Conservation (phyloP, 1,139 yeast species). For the Ashbya aceris region DNA sequence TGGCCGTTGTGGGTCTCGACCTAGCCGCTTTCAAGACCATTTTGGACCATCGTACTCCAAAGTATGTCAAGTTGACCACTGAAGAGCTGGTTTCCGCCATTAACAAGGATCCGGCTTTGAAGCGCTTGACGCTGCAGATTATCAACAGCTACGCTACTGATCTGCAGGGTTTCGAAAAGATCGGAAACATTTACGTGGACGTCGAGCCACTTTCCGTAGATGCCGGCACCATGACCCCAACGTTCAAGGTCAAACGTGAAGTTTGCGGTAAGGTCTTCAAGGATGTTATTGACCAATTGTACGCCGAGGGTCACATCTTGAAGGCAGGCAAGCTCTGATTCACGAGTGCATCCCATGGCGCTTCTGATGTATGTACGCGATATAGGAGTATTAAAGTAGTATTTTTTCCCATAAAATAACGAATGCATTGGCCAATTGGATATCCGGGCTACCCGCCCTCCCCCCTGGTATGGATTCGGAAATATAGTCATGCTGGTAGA, state of each 20-base stretch:
- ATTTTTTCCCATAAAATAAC: too few relatives aligned
- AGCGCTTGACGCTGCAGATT: conserved; percentile 17
- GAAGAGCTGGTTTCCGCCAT: conserved; percentile 24
- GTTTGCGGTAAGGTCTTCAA: conserved; percentile 46
- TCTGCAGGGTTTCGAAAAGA: conserved; percentile 47
- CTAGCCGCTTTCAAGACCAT: conserved; percentile 23
- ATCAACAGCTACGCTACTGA: conserved; percentile 25
- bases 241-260: conserved; percentile 61
- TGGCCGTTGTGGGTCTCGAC: conserved; percentile 59
- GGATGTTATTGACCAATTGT: conserved; percentile 42
- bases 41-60: conserved; percentile 19
- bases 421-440: too few relatives aligned
- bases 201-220: conserved; percentile 61
- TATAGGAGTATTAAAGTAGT: too few relatives aligned
- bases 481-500: too few relatives aligned
- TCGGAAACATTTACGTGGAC: conserved; percentile 51
- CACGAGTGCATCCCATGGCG: not conserved
- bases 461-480: too few relatives aligned
- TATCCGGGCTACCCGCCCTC: too few relatives aligned
- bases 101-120: conserved; percentile 21
- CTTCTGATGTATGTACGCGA: too few relatives aligned
- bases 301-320: conserved; percentile 44
- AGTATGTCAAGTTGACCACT: conserved; percentile 14
- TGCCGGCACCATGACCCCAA: conserved; percentile 63
- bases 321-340: conserved; percentile 19